Evolutionary conservation across 805 yeast genomes (phyloP).

Genomic region (Monosporozyma yasuniensis): DNA sequence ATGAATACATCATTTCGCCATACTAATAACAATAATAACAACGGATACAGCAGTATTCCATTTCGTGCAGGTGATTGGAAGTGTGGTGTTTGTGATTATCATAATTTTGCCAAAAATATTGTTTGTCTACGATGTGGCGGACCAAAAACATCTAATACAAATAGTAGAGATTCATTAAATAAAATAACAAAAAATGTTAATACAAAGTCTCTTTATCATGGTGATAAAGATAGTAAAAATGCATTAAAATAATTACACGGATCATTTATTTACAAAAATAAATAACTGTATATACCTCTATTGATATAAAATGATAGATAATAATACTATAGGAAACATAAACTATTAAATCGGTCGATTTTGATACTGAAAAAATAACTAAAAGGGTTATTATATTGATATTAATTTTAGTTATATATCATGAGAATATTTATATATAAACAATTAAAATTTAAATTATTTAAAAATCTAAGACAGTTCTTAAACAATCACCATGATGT

Average conservation of each 20-base stretch:
- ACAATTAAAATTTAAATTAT: background rate
- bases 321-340: background rate
- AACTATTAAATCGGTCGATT: no score
- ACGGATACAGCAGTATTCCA: constrained; percentile 48
- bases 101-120: constrained; percentile 85
- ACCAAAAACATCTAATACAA: constrained; percentile 32
- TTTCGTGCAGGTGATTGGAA: constrained; percentile 97
- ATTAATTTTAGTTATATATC: background rate
- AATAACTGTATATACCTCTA: background rate
- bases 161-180: background rate
- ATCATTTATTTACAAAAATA: background rate
- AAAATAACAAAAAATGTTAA: background rate
- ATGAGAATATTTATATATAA: background rate
- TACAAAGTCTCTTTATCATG: background rate
- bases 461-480: constrained; percentile 63
- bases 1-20: background rate
- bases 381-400: background rate
- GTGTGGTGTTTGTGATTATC: constrained; percentile 74
- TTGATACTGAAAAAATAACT: no score
- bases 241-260: background rate
- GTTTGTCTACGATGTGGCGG: constrained; percentile 85
- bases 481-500: constrained; percentile 88
- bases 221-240: constrained; percentile 7
- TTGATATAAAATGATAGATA: background rate
- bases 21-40: constrained; percentile 7